These are phyloP conservation scores for Alternaria viburni DNA, from an alignment of 2,329 filamentous ascomycete species.

Conservation along the genomic window DNA sequence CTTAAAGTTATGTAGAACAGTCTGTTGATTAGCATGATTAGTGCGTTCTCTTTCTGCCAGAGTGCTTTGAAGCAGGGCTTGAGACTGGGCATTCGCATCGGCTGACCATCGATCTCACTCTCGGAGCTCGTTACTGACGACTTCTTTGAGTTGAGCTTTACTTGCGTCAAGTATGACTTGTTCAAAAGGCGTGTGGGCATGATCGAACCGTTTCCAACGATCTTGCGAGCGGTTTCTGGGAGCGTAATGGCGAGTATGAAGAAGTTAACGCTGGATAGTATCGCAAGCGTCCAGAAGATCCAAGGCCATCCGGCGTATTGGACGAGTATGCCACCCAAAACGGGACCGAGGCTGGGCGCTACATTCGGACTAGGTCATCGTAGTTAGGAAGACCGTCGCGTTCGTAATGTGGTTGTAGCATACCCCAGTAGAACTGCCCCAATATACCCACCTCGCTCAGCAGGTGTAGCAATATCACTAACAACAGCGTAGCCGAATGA, in stretches of 20 bases:
- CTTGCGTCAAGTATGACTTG: background rate
- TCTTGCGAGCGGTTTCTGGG: background rate
- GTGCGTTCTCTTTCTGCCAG: background rate
- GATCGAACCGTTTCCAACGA: background rate
- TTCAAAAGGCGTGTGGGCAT: background rate
- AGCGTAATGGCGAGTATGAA: background rate
- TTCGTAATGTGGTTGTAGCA: background rate
- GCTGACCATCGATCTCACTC: accelerated
- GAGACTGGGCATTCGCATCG: background rate
- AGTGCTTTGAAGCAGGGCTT: background rate
- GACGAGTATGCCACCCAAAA: background rate
- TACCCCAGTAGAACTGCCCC: background rate
- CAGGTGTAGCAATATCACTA: background rate
- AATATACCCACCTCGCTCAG: background rate
- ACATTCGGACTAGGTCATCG: background rate
- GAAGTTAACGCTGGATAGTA: background rate
- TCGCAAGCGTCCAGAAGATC: background rate
- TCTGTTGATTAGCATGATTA: background rate
- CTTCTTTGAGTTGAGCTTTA: background rate
- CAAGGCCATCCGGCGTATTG: background rate
- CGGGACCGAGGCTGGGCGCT: background rate
- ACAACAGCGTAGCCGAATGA: background rate
- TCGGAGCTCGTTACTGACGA: background rate
- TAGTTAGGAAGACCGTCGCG: too few relatives aligned
- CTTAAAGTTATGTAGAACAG: background rate